Base-by-base conservation (phyloP, 1,139 yeast species). In the Blastobotrys malaysiensis region DNA sequence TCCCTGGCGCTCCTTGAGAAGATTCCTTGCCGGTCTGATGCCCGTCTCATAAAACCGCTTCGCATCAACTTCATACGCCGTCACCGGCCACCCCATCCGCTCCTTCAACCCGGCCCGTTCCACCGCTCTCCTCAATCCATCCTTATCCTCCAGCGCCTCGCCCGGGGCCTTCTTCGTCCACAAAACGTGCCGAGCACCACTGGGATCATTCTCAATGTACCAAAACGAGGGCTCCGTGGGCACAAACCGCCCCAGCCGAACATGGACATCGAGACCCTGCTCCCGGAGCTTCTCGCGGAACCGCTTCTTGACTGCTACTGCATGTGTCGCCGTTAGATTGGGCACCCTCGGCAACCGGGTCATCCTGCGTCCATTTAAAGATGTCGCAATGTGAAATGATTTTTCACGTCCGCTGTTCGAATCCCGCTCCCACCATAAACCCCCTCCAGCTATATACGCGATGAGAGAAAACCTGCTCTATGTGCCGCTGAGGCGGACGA, bases 401-500 rank as follows among this genome's bases (percentile, higher is more conserved):
- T 20, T n/a, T 19, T 20, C 14, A 20, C 7, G 9, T 11, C 11
- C 44, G 44, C 19, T 16, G 26, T 20, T 18, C 26, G 24, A 20
- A 4, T 44, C n/a, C 46, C 24, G 26, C 22, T 44, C 24, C 24
- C 46, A 44, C 24, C 26, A 14, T 13, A 2, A 20, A 20, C 46
- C 39, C 14, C 39, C 39, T 13, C 14, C 14, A 31, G 16, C 43
- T 9, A 9, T 22, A 27, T 22, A 16, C 48, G 14, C 14, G 13
- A 56, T 54, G 57, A 27, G 53, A 21, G 59, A 57, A 18, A 62
- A 65, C 50, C 57, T 65, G 53, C 55, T 66, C 48, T 57, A 59
- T 51, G 70, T 86, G 2, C 89, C 90, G 0, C 72, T 79, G 21
- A 70, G 86, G 52, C 73, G 75, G 55, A 77, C 89, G 0, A 73